Base-by-base conservation (phyloP, 768 basidiomycete species). In the Boletus tylopilopsis region DNA sequence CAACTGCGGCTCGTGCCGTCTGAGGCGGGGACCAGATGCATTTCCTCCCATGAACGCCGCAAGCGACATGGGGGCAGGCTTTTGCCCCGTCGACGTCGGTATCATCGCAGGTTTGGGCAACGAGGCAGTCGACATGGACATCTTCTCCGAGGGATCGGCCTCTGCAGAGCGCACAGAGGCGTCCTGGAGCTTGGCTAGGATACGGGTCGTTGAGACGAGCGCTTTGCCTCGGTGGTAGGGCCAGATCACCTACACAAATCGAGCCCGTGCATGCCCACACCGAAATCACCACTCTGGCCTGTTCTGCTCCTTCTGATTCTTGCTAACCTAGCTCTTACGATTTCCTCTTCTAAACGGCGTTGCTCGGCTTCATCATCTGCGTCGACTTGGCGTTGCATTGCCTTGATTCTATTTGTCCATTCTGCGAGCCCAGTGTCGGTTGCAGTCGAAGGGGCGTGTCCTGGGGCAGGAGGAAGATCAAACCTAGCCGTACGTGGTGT, bases 41-140 rank as follows among this genome's bases (percentile, higher is more conserved):
- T 75, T 79, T 7, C 90, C 88, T 32, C 90, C 90, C 56, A 91
- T 91, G 64, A 91, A 89, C 2, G 84, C 78, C 0, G 90, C 89
- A 23, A 91, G 76, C 3, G 90, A 92, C 9, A 86, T 81, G 11
- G 81, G 72, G 35, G 77, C 72, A 3, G 74, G 53, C 44, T 68
- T 75, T 39, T 15, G 11, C 18, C 57, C 55, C 15, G 51, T 41
- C 37, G 55, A 33, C 4, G 33, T 19, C 32, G 45, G 13, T 24
- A 57, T 62, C 4, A 49, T 36, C 45, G 55, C 47, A 29, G 59
- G 47, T 29, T 56, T 58, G 2, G 60, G 43, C 6, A 54, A 24
- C 9, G 55, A 25, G 15, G 39, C 29, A 6, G 42, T 15, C 10
- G 43, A 18, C 24, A 47, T 23, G 18, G 11, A 12, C 54, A 49